Evolutionary conservation across 2,329 filamentous ascomycete genomes (phyloP).

Genomic region (Penicillium sp.): DNA sequence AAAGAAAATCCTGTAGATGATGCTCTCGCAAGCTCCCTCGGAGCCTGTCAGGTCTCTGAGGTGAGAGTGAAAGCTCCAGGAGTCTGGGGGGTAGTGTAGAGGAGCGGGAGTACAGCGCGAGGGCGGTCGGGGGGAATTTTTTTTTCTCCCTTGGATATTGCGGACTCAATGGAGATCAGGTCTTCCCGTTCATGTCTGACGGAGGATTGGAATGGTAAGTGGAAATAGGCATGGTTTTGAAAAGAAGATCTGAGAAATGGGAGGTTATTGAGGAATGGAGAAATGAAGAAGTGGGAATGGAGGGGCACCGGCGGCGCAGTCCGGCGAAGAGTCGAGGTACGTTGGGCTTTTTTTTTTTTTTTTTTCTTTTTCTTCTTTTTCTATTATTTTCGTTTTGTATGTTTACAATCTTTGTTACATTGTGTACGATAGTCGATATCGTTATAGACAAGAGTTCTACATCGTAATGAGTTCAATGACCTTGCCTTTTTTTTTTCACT

Average conservation of each 20-base stretch:
- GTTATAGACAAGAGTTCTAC: not conserved
- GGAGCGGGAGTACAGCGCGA: conserved; percentile 13
- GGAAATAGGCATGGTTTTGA: conserved; percentile 39
- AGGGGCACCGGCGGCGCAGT: conserved; percentile 33
- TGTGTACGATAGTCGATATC: not conserved
- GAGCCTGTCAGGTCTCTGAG: conserved; percentile 17
- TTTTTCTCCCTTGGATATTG: conserved; percentile 18
- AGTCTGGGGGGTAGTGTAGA: not conserved
- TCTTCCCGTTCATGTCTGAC: conserved; percentile 48
- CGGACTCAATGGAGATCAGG: conserved; percentile 27
- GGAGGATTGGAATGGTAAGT: conserved; percentile 37
- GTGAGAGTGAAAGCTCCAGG: conserved; percentile 13
- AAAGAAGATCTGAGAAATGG: conserved; percentile 24
- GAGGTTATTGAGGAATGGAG: conserved; percentile 21
- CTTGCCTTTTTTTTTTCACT: not conserved
- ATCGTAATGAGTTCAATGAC: not conserved
- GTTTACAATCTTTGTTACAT: not conserved
- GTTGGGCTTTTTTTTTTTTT: not conserved
- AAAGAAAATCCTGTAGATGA: not conserved
- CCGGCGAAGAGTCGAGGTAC: conserved; percentile 15
- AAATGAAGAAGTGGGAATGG: conserved; percentile 18
- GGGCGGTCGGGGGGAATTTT: conserved; percentile 35
- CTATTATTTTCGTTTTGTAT: not conserved
- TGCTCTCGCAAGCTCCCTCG: conserved; percentile 22
- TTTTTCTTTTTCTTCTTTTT: not conserved